These are phyloP conservation scores for Ceratobasidium sp. DNA, from an alignment of 1,284 basidiomycete species.

Conservation along the genomic window DNA sequence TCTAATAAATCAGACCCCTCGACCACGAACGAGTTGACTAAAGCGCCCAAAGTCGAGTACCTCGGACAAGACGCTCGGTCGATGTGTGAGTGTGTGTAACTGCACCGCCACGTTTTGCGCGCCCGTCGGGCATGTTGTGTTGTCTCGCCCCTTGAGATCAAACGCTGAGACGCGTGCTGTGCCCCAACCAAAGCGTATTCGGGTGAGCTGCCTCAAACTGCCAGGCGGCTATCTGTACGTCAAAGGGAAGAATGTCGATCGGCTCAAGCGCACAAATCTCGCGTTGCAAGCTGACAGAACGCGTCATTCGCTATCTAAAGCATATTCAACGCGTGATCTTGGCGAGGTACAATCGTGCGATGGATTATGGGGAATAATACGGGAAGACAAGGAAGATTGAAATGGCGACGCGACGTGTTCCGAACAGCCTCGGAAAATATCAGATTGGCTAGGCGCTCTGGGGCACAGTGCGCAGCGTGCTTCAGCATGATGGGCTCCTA, in stretches of 20 bases:
- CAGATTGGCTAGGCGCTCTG: constrained; percentile 1
- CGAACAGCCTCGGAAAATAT: constrained; percentile 9
- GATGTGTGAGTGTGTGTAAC: not conserved
- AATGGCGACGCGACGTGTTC: constrained; percentile 23
- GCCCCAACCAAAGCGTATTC: not conserved
- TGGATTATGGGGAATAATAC: not conserved
- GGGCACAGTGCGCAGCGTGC: too few relatives aligned
- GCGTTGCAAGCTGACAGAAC: not conserved
- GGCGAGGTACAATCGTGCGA: constrained; percentile 34
- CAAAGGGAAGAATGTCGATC: not conserved
- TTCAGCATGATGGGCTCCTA: not conserved
- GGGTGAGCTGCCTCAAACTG: not conserved
- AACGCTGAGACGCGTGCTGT: not conserved
- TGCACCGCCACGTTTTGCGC: not conserved
- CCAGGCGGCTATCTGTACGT: constrained; percentile 1
- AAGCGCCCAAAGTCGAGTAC: too few relatives aligned
- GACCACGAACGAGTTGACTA: too few relatives aligned
- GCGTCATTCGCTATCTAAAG: not conserved
- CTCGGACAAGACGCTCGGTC: not conserved
- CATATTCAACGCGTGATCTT: constrained; percentile 11
- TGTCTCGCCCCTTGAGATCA: not conserved
- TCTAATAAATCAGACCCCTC: too few relatives aligned
- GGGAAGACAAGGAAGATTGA: constrained; percentile 4
- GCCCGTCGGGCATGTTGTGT: not conserved
- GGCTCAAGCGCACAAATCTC: not conserved